Base-by-base conservation (phyloP, 2,329 filamentous ascomycete genomes). In the Cladophialophora carrionii region DNA sequence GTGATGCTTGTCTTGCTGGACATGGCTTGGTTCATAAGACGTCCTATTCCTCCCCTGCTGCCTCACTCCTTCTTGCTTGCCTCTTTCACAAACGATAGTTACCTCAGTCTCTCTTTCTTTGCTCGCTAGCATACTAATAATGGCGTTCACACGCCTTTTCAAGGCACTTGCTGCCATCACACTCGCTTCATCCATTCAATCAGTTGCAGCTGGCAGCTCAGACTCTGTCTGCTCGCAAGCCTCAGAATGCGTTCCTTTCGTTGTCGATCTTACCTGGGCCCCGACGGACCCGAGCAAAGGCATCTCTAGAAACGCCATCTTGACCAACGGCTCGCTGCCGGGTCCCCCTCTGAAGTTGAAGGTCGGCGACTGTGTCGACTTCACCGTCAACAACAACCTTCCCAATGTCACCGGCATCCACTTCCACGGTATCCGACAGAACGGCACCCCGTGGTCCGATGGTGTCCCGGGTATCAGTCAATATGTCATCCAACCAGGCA, bases 351-450 rank as follows among this genome's bases (percentile, higher is more conserved):
- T 95, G 53, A 85, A 90, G 68, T 86, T 87, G 67, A 91, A 90
- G 69, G 87, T 90, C 68, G 90, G 89, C 22, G 91, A 95, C 71
- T 86, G 83, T 0, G 76, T 95, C 8, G 75, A 91, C 62, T 85
- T 92, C 51, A 85, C 90, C 34, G 81, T 92, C 57, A 78, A 85
- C 70, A 94, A 94, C 71, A 81, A 84, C 24, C 85, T 89, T 0
- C 79, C 80, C 12, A 90, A 92, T 69, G 75, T 84, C 70, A 84
- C 83, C 12, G 89, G 88, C 43, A 80, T 93, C 4, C 90, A 94
- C 73, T 93, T 90, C 75, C 90, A 94, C 70, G 90, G 90, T 17
- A 82, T 94, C 68, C 91, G 87, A 73, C 89, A 92, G 73, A 90
- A 90, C 70, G 89, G 88, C 10, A 90, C 89, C 0, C 90, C 87